Base-by-base conservation (phyloP, 176 grass and related monocot genomes). In the Triticum turgidum region DNA sequence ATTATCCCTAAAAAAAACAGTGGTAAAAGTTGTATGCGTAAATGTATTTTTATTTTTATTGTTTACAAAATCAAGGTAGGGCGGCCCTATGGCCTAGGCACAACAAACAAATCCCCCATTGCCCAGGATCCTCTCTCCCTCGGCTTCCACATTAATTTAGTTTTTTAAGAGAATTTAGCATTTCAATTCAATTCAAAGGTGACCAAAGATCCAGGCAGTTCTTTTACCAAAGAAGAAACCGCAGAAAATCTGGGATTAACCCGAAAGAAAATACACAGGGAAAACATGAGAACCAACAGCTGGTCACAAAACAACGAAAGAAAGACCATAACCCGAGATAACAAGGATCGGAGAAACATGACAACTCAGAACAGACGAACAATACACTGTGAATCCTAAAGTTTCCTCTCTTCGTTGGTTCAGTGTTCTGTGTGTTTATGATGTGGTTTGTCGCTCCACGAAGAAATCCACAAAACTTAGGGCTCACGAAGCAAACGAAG, bases 401-500 rank as follows among this genome's bases (percentile, higher is more conserved):
- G 33, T 34, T 34, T 42, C 3, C 7, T 22, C 37, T 17, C 59
- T 38, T 49, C 0, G 1, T 54, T 9, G 3, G 32, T 78, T 32
- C 21, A 47, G 6, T 27, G 14, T 54, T 63, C 13, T 5, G 11
- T 69, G 24, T 52, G 61, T 49, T 71, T 17, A 12, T 71, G 34
- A 12, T 12, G 79, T 32, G 32, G 21, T 77, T 77, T 7, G 5
- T 37, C 63, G 21, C 33, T 63, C 2, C 7, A 62, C 42, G 5
- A 52, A 69, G 56, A 18, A 22, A 39, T 13, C 69, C 27, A 64
- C 25, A n/a, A 59, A 59, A 61, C 27, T 25, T 22, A 44, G 6
- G 37, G 39, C 35, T 61, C 78, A 91, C 7, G 84, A 69, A 22
- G 63, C 37, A 78, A 99, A 99, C 9, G 91, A 89, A 73, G 94